Evolutionary conservation across 768 basidiomycete genomes (phyloP).

Genomic region (Grammothele lineata): DNA sequence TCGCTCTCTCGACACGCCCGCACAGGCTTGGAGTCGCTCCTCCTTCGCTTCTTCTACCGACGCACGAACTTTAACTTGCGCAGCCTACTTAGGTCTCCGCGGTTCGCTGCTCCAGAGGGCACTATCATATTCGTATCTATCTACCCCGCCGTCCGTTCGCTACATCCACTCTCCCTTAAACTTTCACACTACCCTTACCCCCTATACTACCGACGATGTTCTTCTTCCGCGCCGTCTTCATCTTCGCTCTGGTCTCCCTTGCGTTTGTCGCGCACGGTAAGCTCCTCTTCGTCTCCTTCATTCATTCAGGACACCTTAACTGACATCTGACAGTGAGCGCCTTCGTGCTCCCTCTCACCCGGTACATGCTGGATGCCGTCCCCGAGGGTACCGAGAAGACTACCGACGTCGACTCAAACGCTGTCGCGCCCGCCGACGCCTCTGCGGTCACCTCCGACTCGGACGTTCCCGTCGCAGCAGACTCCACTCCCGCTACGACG

Average conservation of each 20-base stretch:
- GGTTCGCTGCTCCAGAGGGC: too few relatives aligned
- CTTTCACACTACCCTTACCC: too few relatives aligned
- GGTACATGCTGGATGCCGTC: conserved; percentile 13
- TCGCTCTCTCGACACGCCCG: too few relatives aligned
- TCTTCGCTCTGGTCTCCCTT: conserved; percentile 13
- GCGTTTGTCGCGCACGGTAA: conserved; percentile 8
- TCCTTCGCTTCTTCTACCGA: too few relatives aligned
- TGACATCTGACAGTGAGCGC: conserved; percentile 1
- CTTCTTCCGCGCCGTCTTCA: conserved; percentile 19
- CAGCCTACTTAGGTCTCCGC: too few relatives aligned
- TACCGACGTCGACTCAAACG: background rate
- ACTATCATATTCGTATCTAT: too few relatives aligned
- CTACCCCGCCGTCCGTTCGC: too few relatives aligned
- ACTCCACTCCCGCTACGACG: background rate
- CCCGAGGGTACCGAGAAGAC: conserved; percentile 3
- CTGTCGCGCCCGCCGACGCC: background rate
- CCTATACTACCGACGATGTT: background rate
- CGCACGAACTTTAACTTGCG: too few relatives aligned
- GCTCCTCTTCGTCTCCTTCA: too few relatives aligned
- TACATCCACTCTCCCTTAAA: too few relatives aligned
- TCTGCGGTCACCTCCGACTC: background rate
- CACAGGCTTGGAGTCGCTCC: too few relatives aligned
- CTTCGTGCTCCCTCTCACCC: conserved; percentile 8
- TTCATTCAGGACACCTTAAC: background rate
- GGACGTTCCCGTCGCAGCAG: background rate